Evolutionary conservation across 2,329 filamentous ascomycete species (phyloP).

Genomic region (Monilinia polystroma): DNA sequence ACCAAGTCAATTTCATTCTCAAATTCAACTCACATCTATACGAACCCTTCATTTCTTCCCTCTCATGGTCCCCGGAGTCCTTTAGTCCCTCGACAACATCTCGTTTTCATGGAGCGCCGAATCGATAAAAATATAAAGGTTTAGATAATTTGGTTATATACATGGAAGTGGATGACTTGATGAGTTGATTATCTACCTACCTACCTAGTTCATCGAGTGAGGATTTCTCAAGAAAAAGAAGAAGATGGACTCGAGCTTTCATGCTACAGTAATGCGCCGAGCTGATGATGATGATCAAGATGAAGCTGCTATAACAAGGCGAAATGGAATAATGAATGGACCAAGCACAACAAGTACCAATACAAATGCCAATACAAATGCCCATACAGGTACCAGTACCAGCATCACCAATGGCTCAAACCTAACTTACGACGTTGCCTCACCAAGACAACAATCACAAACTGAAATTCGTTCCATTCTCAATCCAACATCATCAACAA

Average conservation of each 20-base stretch:
- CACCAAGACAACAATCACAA: slow-evolving; percentile 19
- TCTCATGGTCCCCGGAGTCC: slow-evolving; percentile 17
- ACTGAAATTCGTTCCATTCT: slow-evolving; percentile 18
- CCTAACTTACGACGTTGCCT: slow-evolving; percentile 14
- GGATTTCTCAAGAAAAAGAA: slow-evolving; percentile 8
- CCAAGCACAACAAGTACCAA: slow-evolving; percentile 13
- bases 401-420: slow-evolving; percentile 13
- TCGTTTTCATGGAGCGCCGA: slow-evolving; percentile 34
- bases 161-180: too few relatives aligned
- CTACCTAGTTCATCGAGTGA: too few relatives aligned
- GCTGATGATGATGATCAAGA: slow-evolving; percentile 32
- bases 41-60: slow-evolving; percentile 11
- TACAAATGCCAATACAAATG: background rate
- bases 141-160: too few relatives aligned
- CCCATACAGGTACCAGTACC: background rate
- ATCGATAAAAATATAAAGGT: slow-evolving; percentile 18
- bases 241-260: slow-evolving; percentile 37
- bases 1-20: background rate
- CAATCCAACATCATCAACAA: slow-evolving; percentile 17
- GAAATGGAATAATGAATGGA: slow-evolving; percentile 27
- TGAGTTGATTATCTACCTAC: too few relatives aligned
- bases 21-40: background rate
- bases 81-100: slow-evolving; percentile 1
- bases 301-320: slow-evolving; percentile 14
- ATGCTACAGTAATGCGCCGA: slow-evolving; percentile 39